These are phyloP conservation scores for Exophiala bonariae DNA, from an alignment of 2,329 filamentous ascomycete species.

Conservation along the genomic window DNA sequence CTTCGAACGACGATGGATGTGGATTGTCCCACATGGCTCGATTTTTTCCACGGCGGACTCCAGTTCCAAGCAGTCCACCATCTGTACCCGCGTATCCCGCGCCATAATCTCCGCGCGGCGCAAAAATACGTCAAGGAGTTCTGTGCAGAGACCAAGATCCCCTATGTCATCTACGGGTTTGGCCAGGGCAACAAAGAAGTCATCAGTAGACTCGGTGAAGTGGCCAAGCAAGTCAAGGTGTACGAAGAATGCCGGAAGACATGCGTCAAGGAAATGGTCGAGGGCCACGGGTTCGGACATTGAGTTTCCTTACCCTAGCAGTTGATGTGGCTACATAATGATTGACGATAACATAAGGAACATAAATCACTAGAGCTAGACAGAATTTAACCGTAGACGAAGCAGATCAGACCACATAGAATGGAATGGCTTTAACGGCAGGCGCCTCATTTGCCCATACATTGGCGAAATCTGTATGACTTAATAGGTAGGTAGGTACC, in stretches of 20 bases:
- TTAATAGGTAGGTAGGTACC: too few species aligned
- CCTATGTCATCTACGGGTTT: conserved; percentile 84
- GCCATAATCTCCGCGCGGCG: conserved; percentile 75
- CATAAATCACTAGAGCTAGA: too few species aligned
- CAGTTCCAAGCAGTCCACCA: conserved; percentile 92
- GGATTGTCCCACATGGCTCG: conserved; percentile 82
- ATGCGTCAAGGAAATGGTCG: conserved; percentile 25
- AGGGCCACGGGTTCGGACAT: conserved; percentile 13
- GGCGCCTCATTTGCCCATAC: too few species aligned
- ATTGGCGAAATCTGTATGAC: too few species aligned
- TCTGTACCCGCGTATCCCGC: conserved; percentile 77
- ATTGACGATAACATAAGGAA: too few species aligned
- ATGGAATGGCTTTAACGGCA: too few species aligned
- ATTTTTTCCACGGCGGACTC: conserved; percentile 84
- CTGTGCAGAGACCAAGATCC: conserved; percentile 77
- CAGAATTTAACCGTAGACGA: too few species aligned
- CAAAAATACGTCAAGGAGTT: conserved; percentile 79
- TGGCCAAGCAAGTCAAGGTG: conserved; percentile 76
- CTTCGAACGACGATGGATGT: conserved; percentile 92
- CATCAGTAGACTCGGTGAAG: conserved; percentile 72
- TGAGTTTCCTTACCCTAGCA: background rate
- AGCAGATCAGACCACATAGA: too few species aligned
- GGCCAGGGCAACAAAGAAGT: conserved; percentile 80
- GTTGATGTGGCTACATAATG: too few species aligned
- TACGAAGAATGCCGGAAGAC: conserved; percentile 70